Conservation (phyloP, 2,329 filamentous ascomycete species). For the Stylonectria norvegica region DNA sequence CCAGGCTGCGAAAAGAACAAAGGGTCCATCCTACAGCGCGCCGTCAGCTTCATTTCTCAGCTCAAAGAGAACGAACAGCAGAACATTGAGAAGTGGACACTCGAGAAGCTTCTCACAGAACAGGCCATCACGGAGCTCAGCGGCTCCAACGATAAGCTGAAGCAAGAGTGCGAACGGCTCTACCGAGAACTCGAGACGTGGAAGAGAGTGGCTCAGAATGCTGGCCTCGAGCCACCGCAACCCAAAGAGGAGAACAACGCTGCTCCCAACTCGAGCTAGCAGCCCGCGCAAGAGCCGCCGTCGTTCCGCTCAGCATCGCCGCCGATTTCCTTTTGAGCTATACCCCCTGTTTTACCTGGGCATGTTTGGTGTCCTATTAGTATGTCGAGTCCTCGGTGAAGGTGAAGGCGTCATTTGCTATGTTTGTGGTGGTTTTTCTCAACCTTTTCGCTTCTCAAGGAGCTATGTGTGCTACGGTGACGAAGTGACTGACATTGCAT, state of each 20-base stretch:
- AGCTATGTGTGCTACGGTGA: no score
- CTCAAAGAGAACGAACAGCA: conserved; percentile 91
- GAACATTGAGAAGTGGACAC: conserved; percentile 91
- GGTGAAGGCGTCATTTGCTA: not conserved
- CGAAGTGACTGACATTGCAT: no score
- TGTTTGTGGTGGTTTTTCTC: no score
- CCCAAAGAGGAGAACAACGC: conserved; percentile 35
- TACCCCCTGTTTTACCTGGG: conserved; percentile 19
- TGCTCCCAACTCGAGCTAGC: conserved; percentile 29
- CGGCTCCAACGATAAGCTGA: conserved; percentile 81
- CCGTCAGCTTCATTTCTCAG: conserved; percentile 90
- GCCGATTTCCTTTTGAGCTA: conserved; percentile 17
- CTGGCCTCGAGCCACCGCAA: conserved; percentile 48
- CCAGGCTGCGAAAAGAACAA: conserved; percentile 99
- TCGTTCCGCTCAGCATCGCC: conserved; percentile 8
- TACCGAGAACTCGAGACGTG: conserved; percentile 76
- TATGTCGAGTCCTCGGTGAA: no score
- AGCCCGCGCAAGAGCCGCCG: conserved; percentile 15
- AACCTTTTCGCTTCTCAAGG: no score
- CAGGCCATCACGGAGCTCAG: conserved; percentile 87
- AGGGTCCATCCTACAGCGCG: conserved; percentile 88
- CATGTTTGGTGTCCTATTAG: not conserved
- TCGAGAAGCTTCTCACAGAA: conserved; percentile 86
- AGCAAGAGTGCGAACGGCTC: conserved; percentile 72
- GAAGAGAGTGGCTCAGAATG: conserved; percentile 65